Base-by-base conservation (phyloP, 495 filamentous ascomycete genomes). In the Staphylotrichum tortipilum region DNA sequence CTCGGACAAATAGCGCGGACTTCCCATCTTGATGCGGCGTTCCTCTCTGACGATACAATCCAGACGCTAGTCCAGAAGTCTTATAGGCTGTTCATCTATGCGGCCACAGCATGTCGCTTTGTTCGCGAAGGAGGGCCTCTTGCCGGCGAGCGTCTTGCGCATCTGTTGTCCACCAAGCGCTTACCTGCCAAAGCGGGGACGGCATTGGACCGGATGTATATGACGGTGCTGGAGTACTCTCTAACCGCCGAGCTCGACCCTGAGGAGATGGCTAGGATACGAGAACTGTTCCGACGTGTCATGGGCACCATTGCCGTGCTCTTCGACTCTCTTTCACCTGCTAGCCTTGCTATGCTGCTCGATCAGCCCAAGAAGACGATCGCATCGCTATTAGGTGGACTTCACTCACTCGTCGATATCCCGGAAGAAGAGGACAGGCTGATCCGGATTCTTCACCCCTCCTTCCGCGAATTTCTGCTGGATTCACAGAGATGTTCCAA, bases 381-480 rank as follows among this genome's bases (percentile, higher is more conserved):
- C 17, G 14, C 26, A 15, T 31, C 19, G 29, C 10, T 6, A 15
- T 34, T 48, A 6, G 8, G 14, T 19, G 8, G 17, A 1, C 34
- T 48, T 26, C 33, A 38, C 14, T 24, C 45, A 15, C 3, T 48
- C 23, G 2, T 48, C 2, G 19, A 37, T 18, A 11, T 48, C 15
- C 33, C 45, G 14, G 34, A 46, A 15, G 10, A 38, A 9, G 33
- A 38, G 23, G 15, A 18, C 34, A 26, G 14, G 30, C 45, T 26
- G 19, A 28, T 48, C 30, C 23, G 45, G 7, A 3, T 48, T 26
- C 23, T 38, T 19, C 45, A 48, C 34, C 33, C 23, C 1, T 38
- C 45, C 19, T 48, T 39, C 34, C 33, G 45, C 15, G 45, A 48
- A 12, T 39, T 48, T 21, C 45, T 48, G 1, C 45, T 48, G 6